Conservation (phyloP, 164 flowering plant genomes). For the Akebia trifoliata region DNA sequence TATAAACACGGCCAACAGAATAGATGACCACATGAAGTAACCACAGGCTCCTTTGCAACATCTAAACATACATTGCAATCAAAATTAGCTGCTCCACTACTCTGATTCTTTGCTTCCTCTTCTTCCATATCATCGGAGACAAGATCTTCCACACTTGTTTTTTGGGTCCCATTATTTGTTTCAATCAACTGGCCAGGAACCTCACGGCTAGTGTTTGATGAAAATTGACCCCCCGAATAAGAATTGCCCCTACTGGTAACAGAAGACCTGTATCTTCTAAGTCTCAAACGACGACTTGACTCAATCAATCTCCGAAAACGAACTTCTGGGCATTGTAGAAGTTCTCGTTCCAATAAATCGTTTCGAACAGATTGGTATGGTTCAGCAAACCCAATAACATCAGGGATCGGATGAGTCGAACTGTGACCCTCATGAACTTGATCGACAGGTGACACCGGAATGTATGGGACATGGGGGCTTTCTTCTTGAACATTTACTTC, state of each 20-base stretch:
- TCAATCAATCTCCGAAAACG: slow-evolving; percentile 24
- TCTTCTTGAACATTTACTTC: slow-evolving; percentile 9
- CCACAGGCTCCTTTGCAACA: slow-evolving; percentile 34
- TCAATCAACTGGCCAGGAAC: slow-evolving; percentile 13
- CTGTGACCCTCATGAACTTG: background rate
- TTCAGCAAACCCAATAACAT: slow-evolving; percentile 2
- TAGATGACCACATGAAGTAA: slow-evolving; percentile 36
- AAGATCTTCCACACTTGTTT: slow-evolving; percentile 9
- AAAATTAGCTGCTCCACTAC: slow-evolving; percentile 18
- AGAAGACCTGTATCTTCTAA: slow-evolving; percentile 21
- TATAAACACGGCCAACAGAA: slow-evolving; percentile 38
- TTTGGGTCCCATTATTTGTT: slow-evolving; percentile 9
- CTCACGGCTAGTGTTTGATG: slow-evolving; percentile 3
- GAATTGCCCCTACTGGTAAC: slow-evolving; percentile 14
- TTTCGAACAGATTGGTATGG: slow-evolving; percentile 4
- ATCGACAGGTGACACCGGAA: background rate
- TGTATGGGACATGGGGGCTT: slow-evolving; percentile 12
- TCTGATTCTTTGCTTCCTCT: slow-evolving; percentile 17
- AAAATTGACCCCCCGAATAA: slow-evolving; percentile 8
- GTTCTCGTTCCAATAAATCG: slow-evolving; percentile 6
- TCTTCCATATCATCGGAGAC: slow-evolving; percentile 13
- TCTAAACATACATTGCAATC: slow-evolving; percentile 38
- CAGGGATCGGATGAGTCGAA: background rate
- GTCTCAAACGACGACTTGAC: slow-evolving; percentile 10
- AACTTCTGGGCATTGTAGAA: slow-evolving; percentile 14